phyloP scores from a whole-genome alignment of 2,329 filamentous ascomycete genomes.

The Blastomyces emzantsi region DNA sequence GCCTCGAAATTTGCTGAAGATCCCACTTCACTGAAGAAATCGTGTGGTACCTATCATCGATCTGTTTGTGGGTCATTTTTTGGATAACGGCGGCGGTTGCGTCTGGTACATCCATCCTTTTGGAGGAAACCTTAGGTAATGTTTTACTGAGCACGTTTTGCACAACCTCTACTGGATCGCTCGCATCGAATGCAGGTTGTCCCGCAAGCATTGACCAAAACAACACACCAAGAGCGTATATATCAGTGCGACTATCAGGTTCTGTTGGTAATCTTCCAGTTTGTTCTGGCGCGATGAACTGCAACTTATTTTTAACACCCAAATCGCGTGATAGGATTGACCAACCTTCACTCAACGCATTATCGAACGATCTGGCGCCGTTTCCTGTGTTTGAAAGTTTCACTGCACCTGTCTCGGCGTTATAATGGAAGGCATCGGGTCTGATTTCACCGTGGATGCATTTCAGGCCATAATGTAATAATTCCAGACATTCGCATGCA shows the following conservation, averaged over 20 bases:
- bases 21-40: slow-evolving; percentile 79
- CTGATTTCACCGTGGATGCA: slow-evolving; percentile 86
- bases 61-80: slow-evolving; percentile 84
- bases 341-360: slow-evolving; percentile 85
- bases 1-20: slow-evolving; percentile 60
- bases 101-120: slow-evolving; percentile 76
- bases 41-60: slow-evolving; percentile 81
- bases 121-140: slow-evolving; percentile 64
- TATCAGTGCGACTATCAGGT: slow-evolving; percentile 84
- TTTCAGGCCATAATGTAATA: slow-evolving; percentile 80
- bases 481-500: slow-evolving; percentile 73
- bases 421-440: slow-evolving; percentile 85
- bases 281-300: slow-evolving; percentile 90
- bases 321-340: slow-evolving; percentile 70
- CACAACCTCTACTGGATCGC: slow-evolving; percentile 78
- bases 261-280: slow-evolving; percentile 88
- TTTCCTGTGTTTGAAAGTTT: slow-evolving; percentile 80
- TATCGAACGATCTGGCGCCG: slow-evolving; percentile 79
- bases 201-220: slow-evolving; percentile 83
- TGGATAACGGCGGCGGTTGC: slow-evolving; percentile 74
- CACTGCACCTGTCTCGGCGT: slow-evolving; percentile 58
- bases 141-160: slow-evolving; percentile 76
- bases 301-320: slow-evolving; percentile 78
- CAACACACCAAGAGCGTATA: slow-evolving; percentile 81
- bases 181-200: slow-evolving; percentile 68